phyloP scores from a whole-genome alignment of 805 yeast species.

The Saccharomycopsis sp. region DNA sequence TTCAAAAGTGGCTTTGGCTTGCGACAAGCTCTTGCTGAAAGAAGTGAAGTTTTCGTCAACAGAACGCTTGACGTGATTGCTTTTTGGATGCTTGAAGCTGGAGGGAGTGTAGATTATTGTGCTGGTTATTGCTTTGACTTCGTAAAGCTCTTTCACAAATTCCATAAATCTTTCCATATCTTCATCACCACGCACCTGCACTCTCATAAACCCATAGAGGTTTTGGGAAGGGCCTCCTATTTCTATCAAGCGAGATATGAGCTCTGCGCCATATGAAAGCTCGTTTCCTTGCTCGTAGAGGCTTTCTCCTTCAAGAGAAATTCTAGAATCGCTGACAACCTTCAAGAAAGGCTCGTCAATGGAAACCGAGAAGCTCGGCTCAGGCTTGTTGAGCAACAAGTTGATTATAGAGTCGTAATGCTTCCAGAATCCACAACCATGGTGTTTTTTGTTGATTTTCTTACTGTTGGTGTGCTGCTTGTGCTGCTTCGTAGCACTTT shows the following conservation, averaged over 20 bases:
- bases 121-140: not conserved
- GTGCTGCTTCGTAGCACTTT: not conserved
- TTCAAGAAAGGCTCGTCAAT: not conserved
- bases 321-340: not conserved
- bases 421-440: not conserved
- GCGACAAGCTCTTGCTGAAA: not conserved
- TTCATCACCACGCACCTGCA: not conserved
- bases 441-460: not conserved
- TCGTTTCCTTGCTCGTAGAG: not conserved
- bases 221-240: not conserved
- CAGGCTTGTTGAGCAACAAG: not conserved
- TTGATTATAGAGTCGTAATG: not conserved
- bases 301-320: not conserved
- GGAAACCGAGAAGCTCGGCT: not conserved
- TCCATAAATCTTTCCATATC: not conserved
- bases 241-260: not conserved
- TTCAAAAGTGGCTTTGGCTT: conserved; percentile 29
- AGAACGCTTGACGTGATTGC: not conserved
- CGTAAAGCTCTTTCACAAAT: not conserved
- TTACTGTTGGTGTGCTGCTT: not conserved
- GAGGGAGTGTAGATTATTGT: not conserved
- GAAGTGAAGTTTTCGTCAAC: not conserved
- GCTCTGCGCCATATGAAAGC: not conserved
- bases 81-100: not conserved
- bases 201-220: not conserved